Conservation (phyloP, 192 early-diverging fungal species). For the Podila verticillata region DNA sequence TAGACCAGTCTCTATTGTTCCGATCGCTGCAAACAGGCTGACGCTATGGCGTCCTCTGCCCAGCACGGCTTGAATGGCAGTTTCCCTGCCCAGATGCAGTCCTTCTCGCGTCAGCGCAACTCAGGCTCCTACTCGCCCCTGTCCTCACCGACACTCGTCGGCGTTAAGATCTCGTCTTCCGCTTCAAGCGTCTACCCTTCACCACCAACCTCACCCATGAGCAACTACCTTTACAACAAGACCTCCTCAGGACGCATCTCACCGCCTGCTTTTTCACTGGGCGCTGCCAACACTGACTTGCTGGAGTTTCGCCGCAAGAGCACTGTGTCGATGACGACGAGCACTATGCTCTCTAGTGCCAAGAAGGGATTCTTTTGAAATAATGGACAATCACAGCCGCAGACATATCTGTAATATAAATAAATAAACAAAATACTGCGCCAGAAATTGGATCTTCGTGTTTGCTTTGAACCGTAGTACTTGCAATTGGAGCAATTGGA, state of each 20-base stretch:
- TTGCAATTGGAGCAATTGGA: too few relatives aligned
- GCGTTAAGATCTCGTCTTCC: slow-evolving; percentile 8
- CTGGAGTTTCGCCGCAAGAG: slow-evolving; percentile 43
- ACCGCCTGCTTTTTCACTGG: slow-evolving; percentile 35
- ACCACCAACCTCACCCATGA: slow-evolving; percentile 44
- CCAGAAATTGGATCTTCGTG: neutral
- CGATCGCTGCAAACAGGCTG: slow-evolving; percentile 50
- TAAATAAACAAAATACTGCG: neutral
- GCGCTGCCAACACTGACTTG: slow-evolving; percentile 8
- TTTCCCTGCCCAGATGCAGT: slow-evolving; percentile 19
- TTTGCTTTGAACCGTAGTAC: too few relatives aligned
- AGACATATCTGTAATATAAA: neutral
- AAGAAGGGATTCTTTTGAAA: slow-evolving; percentile 14
- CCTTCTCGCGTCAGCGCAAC: slow-evolving; percentile 28
- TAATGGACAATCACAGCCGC: neutral
- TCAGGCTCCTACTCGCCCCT: slow-evolving; percentile 24
- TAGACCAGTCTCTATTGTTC: slow-evolving; percentile 53
- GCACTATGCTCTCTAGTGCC: neutral
- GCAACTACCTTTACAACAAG: slow-evolving; percentile 43
- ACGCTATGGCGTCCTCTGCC: slow-evolving; percentile 14
- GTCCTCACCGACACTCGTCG: slow-evolving; percentile 32
- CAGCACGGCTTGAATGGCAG: neutral
- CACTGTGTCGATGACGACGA: slow-evolving; percentile 14
- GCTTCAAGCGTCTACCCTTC: slow-evolving; percentile 21
- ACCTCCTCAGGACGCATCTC: slow-evolving; percentile 32